Base-by-base conservation (phyloP, 768 basidiomycete genomes). In the Coprinellus micaceus region DNA sequence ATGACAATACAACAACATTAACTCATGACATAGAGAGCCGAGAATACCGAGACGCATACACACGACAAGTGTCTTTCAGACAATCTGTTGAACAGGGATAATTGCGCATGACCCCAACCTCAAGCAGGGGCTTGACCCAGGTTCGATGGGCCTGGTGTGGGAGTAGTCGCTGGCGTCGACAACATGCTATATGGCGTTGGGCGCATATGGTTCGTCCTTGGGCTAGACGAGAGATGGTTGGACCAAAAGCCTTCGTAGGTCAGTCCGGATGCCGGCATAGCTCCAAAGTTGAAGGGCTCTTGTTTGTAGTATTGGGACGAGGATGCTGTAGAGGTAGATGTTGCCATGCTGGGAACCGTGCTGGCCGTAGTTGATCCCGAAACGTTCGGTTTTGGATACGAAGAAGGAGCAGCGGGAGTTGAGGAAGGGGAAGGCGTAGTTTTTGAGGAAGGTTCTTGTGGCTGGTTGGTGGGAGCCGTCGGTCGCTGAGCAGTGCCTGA, bases 181-280 rank as follows among this genome's bases (percentile, higher is more conserved):
- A 37, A 17, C 36, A 25, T 25, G n/a, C n/a, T n/a, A n/a, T n/a
- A n/a, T n/a, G n/a, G n/a, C 28, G 47, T 26, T 9, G 21, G 11
- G 13, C 13, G 12, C 4, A 17, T 2, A 26, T 49, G 19, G 24
- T 15, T 19, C 12, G 47, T 25, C 15, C 43, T 33, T 1, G 53
- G 24, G 22, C 43, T 30, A 3, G 22, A 17, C 1, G 54, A 12
- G 5, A 36, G 17, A 41, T 57, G 56, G 15, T 15, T 57, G 2
- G 56, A 57, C 56, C 56, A 57, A 29, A 57, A 57, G 4, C 48
- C 48, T 33, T 57, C 56, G 22, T 57, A 57, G 19, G 56, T 57
- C 56, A 57, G 28, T 11, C 48, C 48, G 15, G 48, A 19, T n/a
- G 19, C 13, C 21, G 4, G 37, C 21, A 36, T 15, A 12, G 29